These are phyloP conservation scores for Alternaria panax DNA, from an alignment of 2,329 filamentous ascomycete species.

Conservation along the genomic window DNA sequence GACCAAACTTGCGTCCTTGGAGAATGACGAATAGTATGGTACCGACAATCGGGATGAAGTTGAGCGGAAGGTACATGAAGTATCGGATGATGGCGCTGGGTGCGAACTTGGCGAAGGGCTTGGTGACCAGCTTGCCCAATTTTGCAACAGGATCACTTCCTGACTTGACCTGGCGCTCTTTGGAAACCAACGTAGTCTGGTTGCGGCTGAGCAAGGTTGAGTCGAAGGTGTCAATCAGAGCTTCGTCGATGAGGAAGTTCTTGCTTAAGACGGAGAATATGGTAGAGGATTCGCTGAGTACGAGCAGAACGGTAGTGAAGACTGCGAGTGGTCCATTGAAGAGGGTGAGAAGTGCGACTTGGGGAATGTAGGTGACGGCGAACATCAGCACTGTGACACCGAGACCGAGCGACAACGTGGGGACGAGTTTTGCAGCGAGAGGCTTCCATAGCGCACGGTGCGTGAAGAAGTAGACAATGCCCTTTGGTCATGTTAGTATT, in stretches of 20 bases:
- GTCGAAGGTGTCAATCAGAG: conserved; percentile 88
- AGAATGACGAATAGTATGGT: conserved; percentile 80
- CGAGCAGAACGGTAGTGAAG: conserved; percentile 73
- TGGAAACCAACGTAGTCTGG: conserved; percentile 69
- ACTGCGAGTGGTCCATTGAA: conserved; percentile 84
- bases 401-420: conserved; percentile 73
- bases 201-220: conserved; percentile 66
- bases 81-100: conserved; percentile 74
- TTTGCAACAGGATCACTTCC: conserved; percentile 61
- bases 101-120: conserved; percentile 62
- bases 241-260: conserved; percentile 80
- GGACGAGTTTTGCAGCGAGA: conserved; percentile 62
- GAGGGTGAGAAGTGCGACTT: conserved; percentile 81
- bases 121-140: conserved; percentile 64
- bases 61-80: conserved; percentile 85
- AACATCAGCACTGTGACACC: conserved; percentile 84
- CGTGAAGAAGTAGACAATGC: conserved; percentile 66
- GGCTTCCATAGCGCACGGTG: conserved; percentile 68
- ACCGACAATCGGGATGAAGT: conserved; percentile 90
- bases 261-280: conserved; percentile 64
- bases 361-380: conserved; percentile 83
- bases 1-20: conserved; percentile 65
- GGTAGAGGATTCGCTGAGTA: conserved; percentile 60
- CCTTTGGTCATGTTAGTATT: conserved; percentile 51
- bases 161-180: conserved; percentile 74